These are phyloP conservation scores for Fomitiporia mediterranea DNA, from an alignment of 1,284 basidiomycete genomes.

Conservation along the genomic window DNA sequence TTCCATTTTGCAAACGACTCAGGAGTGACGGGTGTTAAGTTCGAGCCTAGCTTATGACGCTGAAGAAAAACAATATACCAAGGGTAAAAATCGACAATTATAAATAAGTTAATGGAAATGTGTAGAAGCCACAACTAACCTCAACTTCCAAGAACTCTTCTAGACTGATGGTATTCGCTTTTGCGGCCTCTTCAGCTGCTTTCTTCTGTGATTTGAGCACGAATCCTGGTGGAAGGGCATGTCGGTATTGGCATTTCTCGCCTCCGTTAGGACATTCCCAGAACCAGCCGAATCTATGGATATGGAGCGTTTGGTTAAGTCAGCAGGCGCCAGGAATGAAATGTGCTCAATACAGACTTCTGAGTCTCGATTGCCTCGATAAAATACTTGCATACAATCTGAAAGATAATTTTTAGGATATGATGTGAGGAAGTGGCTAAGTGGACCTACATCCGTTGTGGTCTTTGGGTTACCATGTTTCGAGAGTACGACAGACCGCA, in stretches of 20 bases:
- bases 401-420: conserved; percentile 10
- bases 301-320: background rate
- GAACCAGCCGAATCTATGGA: conserved; percentile 82
- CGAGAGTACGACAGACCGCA: conserved; percentile 80
- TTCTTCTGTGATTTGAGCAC: conserved; percentile 91
- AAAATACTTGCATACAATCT: conserved; percentile 98
- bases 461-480: conserved; percentile 90
- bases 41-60: conserved; percentile 91
- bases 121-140: conserved; percentile 41
- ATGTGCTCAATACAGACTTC: conserved; percentile 46
- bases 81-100: background rate
- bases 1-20: conserved; percentile 96
- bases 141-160: conserved; percentile 98
- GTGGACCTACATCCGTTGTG: conserved; percentile 76
- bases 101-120: background rate
- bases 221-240: conserved; percentile 94
- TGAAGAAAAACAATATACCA: conserved; percentile 30
- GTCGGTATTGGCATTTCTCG: conserved; percentile 90
- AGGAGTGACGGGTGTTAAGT: conserved; percentile 93
- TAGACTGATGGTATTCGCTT: conserved; percentile 85
- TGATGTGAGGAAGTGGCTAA: conserved; percentile 1
- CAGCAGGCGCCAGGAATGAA: background rate
- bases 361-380: conserved; percentile 94
- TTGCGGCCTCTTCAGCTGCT: conserved; percentile 78
- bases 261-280: conserved; percentile 86